Percentiles rank a stretch among this genome's conserved stretches.
Evolutionary conservation across 116 monocot genomes (phyloP).

Genomic region (Dioscorea cayenensis): DNA sequence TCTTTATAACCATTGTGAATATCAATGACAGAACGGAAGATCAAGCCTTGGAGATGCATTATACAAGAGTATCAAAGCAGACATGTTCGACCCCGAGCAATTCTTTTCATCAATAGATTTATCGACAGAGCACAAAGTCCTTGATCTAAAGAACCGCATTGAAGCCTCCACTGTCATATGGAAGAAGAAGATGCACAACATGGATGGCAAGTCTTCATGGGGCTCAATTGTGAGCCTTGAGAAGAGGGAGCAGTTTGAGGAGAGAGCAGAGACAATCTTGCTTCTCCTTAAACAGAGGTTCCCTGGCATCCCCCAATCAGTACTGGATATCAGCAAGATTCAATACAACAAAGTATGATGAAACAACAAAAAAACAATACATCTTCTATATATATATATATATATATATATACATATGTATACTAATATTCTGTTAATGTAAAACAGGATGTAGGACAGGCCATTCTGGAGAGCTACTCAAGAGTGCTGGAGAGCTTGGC

Average conservation of each 20-base stretch:
- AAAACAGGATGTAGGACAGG: conserved; percentile 65
- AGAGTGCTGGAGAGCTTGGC: conserved; percentile 75
- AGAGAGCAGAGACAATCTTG: conserved; percentile 85
- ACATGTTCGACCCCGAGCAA: conserved; percentile 55
- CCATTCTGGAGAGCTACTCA: conserved; percentile 83
- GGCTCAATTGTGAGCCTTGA: conserved; percentile 72
- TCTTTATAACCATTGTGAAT: background rate
- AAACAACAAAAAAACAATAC: background rate
- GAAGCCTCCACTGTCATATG: conserved; percentile 86
- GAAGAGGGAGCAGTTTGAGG: conserved; percentile 89
- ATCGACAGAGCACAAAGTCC: conserved; percentile 79
- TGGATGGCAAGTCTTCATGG: conserved; percentile 75
- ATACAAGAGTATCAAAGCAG: conserved; percentile 60
- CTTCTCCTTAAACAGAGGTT: conserved; percentile 73
- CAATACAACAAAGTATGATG: conserved; percentile 64
- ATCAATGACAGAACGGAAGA: conserved; percentile 63
- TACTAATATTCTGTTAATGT: background rate
- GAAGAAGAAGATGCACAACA: conserved; percentile 92
- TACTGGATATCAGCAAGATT: conserved; percentile 83
- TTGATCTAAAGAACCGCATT: conserved; percentile 88
- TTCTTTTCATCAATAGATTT: conserved; percentile 60
- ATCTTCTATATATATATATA: background rate
- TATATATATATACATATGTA: background rate
- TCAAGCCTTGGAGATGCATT: conserved; percentile 74
- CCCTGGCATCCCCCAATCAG: conserved; percentile 84